Percentiles rank a stretch among this genome's conserved stretches.
phyloP scores from a whole-genome alignment of 2,329 filamentous ascomycete species.

The Colletotrichum lindemuthianum region DNA sequence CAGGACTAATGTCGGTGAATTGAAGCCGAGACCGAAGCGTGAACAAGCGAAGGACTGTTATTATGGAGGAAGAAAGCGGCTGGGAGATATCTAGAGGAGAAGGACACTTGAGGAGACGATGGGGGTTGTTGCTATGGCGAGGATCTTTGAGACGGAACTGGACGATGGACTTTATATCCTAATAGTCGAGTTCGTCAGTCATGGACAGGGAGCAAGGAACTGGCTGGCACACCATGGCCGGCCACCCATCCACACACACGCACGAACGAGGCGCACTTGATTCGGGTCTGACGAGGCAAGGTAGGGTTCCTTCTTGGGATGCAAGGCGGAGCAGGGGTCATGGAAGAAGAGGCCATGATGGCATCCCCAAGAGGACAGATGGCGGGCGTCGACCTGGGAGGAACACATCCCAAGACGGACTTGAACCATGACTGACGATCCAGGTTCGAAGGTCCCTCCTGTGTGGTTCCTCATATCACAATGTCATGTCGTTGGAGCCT shows the following conservation, averaged over 20 bases:
- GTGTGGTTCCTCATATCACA: too few species aligned
- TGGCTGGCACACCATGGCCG: neutral
- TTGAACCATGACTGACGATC: too few species aligned
- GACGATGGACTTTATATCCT: conserved; percentile 28
- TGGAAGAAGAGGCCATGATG: conserved; percentile 16
- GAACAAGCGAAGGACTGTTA: neutral
- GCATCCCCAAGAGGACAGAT: conserved; percentile 1
- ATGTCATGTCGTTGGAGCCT: too few species aligned
- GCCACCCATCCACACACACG: conserved; percentile 20
- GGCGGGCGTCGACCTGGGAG: neutral
- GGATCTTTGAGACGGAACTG: neutral
- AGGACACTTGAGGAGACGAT: neutral
- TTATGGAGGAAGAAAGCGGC: neutral
- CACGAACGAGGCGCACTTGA: conserved; percentile 29
- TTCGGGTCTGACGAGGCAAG: conserved; percentile 30
- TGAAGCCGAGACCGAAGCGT: conserved; percentile 12
- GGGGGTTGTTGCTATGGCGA: too few species aligned
- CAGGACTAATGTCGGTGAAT: conserved; percentile 30
- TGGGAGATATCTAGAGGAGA: neutral
- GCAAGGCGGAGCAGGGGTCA: conserved; percentile 30
- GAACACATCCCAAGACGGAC: too few species aligned
- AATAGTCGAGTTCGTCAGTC: conserved; percentile 2
- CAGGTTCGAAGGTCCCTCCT: too few species aligned
- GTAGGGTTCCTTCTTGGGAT: conserved; percentile 30
- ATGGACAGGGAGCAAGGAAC: neutral